These are phyloP conservation scores for Apiotrichum veenhuisii DNA, from an alignment of 1,284 basidiomycete species.

Conservation along the genomic window DNA sequence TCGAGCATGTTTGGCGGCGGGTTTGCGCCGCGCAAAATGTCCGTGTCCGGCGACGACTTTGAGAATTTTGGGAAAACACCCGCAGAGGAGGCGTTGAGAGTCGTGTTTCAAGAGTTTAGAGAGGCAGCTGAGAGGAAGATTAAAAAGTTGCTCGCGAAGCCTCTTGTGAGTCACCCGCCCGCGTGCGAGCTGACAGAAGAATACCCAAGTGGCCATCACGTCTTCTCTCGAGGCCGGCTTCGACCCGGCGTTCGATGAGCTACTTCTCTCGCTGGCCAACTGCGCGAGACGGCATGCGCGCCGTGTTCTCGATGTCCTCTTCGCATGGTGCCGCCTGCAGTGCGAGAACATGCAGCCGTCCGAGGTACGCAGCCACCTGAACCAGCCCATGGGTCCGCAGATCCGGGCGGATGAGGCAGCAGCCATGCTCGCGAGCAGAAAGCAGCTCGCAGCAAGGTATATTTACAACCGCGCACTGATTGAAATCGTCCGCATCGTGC, in stretches of 20 bases:
- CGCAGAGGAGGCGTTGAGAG: slow-evolving; percentile 78
- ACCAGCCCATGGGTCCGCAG: slow-evolving; percentile 37
- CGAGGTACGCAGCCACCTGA: slow-evolving; percentile 39
- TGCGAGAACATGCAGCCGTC: slow-evolving; percentile 60
- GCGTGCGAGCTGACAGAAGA: slow-evolving; percentile 51
- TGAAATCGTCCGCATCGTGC: slow-evolving; percentile 66
- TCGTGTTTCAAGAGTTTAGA: slow-evolving; percentile 78
- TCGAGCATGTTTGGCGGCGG: slow-evolving; percentile 32
- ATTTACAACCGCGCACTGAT: slow-evolving; percentile 82
- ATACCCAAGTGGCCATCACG: slow-evolving; percentile 63
- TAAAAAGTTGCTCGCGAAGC: slow-evolving; percentile 64
- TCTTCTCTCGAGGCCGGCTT: slow-evolving; percentile 65
- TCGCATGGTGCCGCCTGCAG: slow-evolving; percentile 79
- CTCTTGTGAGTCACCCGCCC: slow-evolving; percentile 56
- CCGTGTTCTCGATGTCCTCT: slow-evolving; percentile 78
- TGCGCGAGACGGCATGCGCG: slow-evolving; percentile 80
- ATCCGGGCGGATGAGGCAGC: slow-evolving; percentile 56
- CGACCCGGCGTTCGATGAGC: slow-evolving; percentile 73
- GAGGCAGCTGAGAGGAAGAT: slow-evolving; percentile 73
- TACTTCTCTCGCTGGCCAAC: slow-evolving; percentile 75
- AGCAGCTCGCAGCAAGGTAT: slow-evolving; percentile 71
- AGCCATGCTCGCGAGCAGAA: slow-evolving; percentile 66
- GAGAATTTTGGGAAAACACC: slow-evolving; percentile 56
- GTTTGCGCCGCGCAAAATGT: slow-evolving; percentile 18
- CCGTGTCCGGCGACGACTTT: slow-evolving; percentile 30